Evolutionary conservation across 306 rosid genomes (phyloP).

Genomic region (Alnus glutinosa): DNA sequence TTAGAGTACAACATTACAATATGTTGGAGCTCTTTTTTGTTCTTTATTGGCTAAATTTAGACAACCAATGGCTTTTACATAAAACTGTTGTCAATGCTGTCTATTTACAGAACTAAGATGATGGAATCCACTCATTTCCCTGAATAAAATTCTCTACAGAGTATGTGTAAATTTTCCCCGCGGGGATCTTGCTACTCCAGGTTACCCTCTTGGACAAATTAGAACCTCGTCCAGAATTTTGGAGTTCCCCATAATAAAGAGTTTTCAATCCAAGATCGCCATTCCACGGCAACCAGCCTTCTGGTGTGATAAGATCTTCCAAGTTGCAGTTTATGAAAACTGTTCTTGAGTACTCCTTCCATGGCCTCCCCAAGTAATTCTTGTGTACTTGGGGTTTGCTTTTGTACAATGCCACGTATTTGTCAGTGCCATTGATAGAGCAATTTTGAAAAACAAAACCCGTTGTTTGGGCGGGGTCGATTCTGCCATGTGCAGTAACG

Average conservation of each 20-base stretch:
- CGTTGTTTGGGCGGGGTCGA: slow-evolving; percentile 72
- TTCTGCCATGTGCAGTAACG: slow-evolving; percentile 77
- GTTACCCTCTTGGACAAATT: slow-evolving; percentile 22
- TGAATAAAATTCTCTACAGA: slow-evolving; percentile 81
- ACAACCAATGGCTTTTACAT: no score
- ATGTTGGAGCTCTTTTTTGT: no score
- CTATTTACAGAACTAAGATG: neutral
- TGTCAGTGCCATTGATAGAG: slow-evolving; percentile 48
- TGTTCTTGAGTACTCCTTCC: slow-evolving; percentile 83
- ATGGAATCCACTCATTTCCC: slow-evolving; percentile 64
- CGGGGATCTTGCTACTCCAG: slow-evolving; percentile 66
- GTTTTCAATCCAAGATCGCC: slow-evolving; percentile 66
- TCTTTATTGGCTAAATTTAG: no score
- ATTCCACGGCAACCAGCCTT: slow-evolving; percentile 83
- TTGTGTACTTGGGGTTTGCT: slow-evolving; percentile 2
- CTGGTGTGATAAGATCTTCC: slow-evolving; percentile 47
- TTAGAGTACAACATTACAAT: no score
- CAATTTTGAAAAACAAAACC: slow-evolving; percentile 82
- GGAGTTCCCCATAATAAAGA: slow-evolving; percentile 72
- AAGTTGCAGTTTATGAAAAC: slow-evolving; percentile 52
- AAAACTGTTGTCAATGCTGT: no score
- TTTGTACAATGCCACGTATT: no score
- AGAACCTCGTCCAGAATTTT: slow-evolving; percentile 59
- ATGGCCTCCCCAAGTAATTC: slow-evolving; percentile 92
- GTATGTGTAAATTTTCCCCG: slow-evolving; percentile 46